A percentile compares a stretch with the other conserved stretches of the same genome.
These are phyloP conservation scores for Larix kaempferi DNA, from an alignment of 75 land plant genomes.

Conservation along the genomic window DNA sequence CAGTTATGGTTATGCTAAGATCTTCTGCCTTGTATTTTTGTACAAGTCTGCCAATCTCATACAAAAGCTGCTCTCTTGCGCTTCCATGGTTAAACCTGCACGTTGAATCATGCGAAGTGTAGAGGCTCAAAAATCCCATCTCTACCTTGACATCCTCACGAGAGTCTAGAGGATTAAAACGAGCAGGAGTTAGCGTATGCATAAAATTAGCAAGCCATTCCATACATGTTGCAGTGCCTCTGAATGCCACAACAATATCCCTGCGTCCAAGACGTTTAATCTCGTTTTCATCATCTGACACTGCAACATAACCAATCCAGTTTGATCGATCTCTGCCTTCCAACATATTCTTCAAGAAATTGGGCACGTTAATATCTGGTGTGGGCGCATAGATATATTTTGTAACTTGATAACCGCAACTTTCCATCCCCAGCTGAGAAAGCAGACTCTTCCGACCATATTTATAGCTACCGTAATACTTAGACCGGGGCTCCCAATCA, in stretches of 20 bases:
- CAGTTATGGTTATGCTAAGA: constrained; percentile 58
- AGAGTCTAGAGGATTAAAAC: constrained; percentile 38
- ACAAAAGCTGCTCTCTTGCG: constrained; percentile 49
- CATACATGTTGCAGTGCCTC: constrained; percentile 55
- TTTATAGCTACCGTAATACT: constrained; percentile 57
- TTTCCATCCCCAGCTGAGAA: constrained; percentile 33
- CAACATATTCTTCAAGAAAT: too few relatives aligned
- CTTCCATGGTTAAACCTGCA: constrained; percentile 41
- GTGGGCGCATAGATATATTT: constrained; percentile 64
- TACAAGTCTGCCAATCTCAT: constrained; percentile 33
- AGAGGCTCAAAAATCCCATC: constrained; percentile 56
- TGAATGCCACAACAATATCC: constrained; percentile 47
- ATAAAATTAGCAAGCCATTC: constrained; percentile 67
- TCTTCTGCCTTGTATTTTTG: constrained; percentile 37
- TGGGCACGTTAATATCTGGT: constrained; percentile 36
- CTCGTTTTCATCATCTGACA: constrained; percentile 25
- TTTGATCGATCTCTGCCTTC: constrained; percentile 18
- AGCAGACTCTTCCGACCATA: constrained; percentile 42
- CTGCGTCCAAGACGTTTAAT: constrained; percentile 37
- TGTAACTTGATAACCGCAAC: constrained; percentile 59
- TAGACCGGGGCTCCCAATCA: constrained; percentile 57
- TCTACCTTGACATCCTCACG: constrained; percentile 54
- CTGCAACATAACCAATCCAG: constrained; percentile 70
- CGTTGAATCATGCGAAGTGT: constrained; percentile 47
- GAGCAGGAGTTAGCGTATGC: constrained; percentile 47